Base-by-base conservation (phyloP, 2,329 filamentous ascomycete species). In the Colletotrichum ledebouriae region DNA sequence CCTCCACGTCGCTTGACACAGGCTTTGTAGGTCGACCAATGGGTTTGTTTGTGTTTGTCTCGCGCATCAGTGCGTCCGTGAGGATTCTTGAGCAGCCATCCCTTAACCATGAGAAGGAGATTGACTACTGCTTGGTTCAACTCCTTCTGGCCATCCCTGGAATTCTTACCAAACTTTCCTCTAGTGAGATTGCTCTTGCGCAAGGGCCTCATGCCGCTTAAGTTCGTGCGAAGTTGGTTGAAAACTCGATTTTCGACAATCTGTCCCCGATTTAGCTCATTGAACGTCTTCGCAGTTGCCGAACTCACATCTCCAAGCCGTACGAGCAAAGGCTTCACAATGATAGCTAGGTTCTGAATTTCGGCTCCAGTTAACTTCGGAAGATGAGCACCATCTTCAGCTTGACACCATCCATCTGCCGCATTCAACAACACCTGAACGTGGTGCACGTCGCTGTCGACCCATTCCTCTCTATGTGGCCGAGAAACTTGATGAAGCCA, bases 381-480 rank as follows among this genome's bases (percentile, higher is more conserved):
- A 25, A 25, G 25, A 25, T 25, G 4, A 25, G 25, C 25, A 25
- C 25, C 25, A 25, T 25, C 25, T 25, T 25, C 25, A 25, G 25
- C 25, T 25, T 25, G 25, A 25, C 2, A 33, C 69, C 69, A 71
- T 12, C 41, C 44, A 13, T 69, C 34, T 2, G 63, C 66, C 1
- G 68, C 70, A 10, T 71, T 70, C 4, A 73, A 49, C 1, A 73
- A 41, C 2, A 68, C 64, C 9, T 65, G 62, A 6, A 64, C 47
- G 15, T 57, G 41, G 7, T 69, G 58, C 1, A 72, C 34, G 12
- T 72, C 37, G 4, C 33, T 13, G 3, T 70, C 62, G 1, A 61
- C 53, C 46, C 50, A 59, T 1, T 63, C 56, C n/a, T 71, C 67
- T 12, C 72, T 56, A 6, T 64, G 52, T 11, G 34, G 37, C 1